A percentile compares a stretch with the other conserved stretches of the same genome.
phyloP scores from a whole-genome alignment of 768 basidiomycete species.

The Termitomyces sp. region DNA sequence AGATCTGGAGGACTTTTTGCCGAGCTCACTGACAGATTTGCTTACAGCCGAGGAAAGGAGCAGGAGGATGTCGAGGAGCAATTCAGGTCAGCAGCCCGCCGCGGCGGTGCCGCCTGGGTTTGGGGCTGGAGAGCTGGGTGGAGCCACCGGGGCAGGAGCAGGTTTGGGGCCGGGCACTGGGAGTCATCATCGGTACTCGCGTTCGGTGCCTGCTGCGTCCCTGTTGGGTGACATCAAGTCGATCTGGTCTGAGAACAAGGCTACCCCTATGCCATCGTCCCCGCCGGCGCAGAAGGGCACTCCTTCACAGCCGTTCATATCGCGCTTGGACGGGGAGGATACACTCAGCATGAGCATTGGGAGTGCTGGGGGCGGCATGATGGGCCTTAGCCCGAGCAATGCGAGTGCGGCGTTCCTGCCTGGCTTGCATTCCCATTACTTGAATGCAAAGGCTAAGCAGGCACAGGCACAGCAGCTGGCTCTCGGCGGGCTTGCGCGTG shows the following conservation, averaged over 20 bases:
- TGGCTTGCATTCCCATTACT: constrained; percentile 61
- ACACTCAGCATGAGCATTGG: constrained; percentile 32
- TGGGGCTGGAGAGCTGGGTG: constrained; percentile 10
- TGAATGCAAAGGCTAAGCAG: constrained; percentile 42
- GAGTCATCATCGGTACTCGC: constrained; percentile 73
- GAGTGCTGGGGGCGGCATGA: constrained; percentile 28
- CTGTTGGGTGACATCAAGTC: constrained; percentile 71
- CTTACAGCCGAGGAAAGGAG: constrained; percentile 85
- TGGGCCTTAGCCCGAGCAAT: constrained; percentile 56
- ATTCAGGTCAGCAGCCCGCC: constrained; percentile 36
- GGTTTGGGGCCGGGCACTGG: constrained; percentile 5
- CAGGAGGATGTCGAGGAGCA: constrained; percentile 76
- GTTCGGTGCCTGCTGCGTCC: constrained; percentile 75
- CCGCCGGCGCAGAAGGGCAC: constrained; percentile 33
- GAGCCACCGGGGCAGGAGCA: background rate
- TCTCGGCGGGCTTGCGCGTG: constrained; percentile 24
- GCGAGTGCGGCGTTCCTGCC: constrained; percentile 82
- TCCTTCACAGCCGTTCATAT: constrained; percentile 51
- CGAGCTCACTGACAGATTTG: constrained; percentile 82
- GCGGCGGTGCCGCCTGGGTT: constrained; percentile 11
- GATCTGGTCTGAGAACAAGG: constrained; percentile 67
- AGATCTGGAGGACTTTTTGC: constrained; percentile 85
- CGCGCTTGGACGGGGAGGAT: constrained; percentile 32
- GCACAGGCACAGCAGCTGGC: constrained; percentile 26
- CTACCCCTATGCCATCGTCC: constrained; percentile 23